These are phyloP conservation scores for Umbellularia californica DNA, from an alignment of 164 flowering plant species.

Conservation along the genomic window DNA sequence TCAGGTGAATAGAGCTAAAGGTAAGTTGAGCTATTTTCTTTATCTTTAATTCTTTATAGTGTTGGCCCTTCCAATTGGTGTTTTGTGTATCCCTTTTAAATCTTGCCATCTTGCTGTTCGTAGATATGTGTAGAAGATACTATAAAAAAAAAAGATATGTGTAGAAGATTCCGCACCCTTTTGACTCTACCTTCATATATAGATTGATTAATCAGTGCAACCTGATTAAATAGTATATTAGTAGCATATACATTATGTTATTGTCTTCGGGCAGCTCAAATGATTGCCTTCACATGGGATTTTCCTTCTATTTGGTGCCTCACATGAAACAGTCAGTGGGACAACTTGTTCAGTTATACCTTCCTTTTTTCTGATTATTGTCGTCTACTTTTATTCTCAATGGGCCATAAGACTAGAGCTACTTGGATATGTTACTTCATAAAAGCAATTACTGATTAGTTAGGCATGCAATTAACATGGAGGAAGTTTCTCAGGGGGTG, in stretches of 20 bases:
- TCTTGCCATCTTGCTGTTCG: not conserved
- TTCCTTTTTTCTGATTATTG: too few species aligned
- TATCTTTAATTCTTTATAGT: not conserved
- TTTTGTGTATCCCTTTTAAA: too few species aligned
- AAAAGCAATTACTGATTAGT: too few species aligned
- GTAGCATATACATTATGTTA: not conserved
- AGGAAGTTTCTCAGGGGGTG: too few species aligned
- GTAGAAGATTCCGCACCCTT: not conserved
- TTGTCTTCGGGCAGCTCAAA: not conserved
- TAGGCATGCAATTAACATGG: too few species aligned
- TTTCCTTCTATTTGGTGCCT: not conserved
- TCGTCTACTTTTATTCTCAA: too few species aligned
- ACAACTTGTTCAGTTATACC: too few species aligned
- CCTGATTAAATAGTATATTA: not conserved
- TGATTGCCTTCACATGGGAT: not conserved
- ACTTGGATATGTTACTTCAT: too few species aligned
- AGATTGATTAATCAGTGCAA: not conserved
- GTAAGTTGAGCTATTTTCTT: constrained; percentile 14
- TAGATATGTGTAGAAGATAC: not conserved
- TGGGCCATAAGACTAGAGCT: too few species aligned
- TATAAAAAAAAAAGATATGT: too few species aligned
- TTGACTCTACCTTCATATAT: not conserved
- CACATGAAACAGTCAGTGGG: not conserved
- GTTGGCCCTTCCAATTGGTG: not conserved
- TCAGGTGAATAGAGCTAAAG: constrained; percentile 48